Base-by-base conservation (phyloP, 2,329 filamentous ascomycete genomes). In the Colletotrichum lentis region DNA sequence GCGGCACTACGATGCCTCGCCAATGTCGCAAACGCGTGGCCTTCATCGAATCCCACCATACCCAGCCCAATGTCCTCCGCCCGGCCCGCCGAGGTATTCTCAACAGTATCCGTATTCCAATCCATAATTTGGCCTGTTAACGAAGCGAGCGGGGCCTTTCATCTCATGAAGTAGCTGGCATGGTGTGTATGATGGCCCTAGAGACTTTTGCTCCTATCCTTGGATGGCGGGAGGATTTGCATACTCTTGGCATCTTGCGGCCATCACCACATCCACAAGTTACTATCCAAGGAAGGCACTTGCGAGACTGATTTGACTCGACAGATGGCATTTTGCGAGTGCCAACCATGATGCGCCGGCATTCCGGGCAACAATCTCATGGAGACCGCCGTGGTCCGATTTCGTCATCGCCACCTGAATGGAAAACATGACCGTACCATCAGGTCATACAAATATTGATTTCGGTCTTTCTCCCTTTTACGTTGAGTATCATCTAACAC, bases 341-440 rank as follows among this genome's bases (percentile, higher is more conserved):
- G 50, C 31, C 18, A n/a, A 22, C 18, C 50, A n/a, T 11, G n/a
- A 37, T 22, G 11, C 18, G 31, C 3, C 31, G 57, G 43, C 31
- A n/a, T 16, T 35, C 49, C 50, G 49, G 49, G 31, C 41, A 35
- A 49, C 35, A 31, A n/a, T 27, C 14, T 27, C 20, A 54, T 24
- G 49, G 31, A 49, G 24, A 31, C 39, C 27, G 31, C 24, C 41
- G 27, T 54, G 44, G 49, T 49, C 41, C 44, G 35, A 12, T 49
- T n/a, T 20, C 57, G n/a, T 18, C 20, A 22, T 54, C 57, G 49
- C 57, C 56, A 54, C 31, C 41, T 27, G 37, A 24, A 58, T 52
- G 49, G 24, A 27, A 35, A 35, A 31, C 12, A 10, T 12, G 18
- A 8, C 35, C 31, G 11, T 8, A 20, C 22, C 37, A 27, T 31